Conservation (phyloP, 139 green algal species). For the Eudorina sp. region DNA sequence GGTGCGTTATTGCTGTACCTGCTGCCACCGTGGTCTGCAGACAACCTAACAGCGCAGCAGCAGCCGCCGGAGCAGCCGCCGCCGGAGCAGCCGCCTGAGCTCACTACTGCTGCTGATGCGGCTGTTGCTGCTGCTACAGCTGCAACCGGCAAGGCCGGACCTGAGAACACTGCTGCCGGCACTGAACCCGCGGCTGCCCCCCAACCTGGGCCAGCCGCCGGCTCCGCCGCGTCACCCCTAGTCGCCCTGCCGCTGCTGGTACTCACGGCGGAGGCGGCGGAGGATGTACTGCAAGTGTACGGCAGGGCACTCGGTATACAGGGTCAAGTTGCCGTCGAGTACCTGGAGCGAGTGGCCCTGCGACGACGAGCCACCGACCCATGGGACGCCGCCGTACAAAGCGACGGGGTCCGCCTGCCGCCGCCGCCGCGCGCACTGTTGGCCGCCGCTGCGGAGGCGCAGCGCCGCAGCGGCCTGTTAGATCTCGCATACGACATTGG, state of each 20-base stretch:
- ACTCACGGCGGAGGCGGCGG: background rate
- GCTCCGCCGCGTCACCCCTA: background rate
- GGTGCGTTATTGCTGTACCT: background rate
- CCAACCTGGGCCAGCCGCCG: background rate
- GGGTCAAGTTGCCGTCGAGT: background rate
- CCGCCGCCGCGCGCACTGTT: background rate
- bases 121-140: background rate
- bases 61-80: background rate
- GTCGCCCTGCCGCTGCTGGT: conserved; percentile 9
- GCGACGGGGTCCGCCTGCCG: background rate
- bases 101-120: too few species aligned
- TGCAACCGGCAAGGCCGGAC: too few species aligned
- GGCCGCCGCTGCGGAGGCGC: background rate
- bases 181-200: background rate
- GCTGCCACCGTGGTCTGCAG: background rate
- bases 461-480: background rate
- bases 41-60: too few species aligned
- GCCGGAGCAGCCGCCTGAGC: background rate
- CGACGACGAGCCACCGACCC: too few species aligned
- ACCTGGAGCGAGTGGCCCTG: background rate
- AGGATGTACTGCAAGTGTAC: conserved; percentile 8
- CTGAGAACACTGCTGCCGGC: background rate
- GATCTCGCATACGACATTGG: background rate
- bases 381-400: background rate
- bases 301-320: background rate